A percentile compares a stretch with the other conserved stretches of the same genome.
These are phyloP conservation scores for Glutinoglossum americanum DNA, from an alignment of 495 filamentous ascomycete genomes.

Conservation along the genomic window DNA sequence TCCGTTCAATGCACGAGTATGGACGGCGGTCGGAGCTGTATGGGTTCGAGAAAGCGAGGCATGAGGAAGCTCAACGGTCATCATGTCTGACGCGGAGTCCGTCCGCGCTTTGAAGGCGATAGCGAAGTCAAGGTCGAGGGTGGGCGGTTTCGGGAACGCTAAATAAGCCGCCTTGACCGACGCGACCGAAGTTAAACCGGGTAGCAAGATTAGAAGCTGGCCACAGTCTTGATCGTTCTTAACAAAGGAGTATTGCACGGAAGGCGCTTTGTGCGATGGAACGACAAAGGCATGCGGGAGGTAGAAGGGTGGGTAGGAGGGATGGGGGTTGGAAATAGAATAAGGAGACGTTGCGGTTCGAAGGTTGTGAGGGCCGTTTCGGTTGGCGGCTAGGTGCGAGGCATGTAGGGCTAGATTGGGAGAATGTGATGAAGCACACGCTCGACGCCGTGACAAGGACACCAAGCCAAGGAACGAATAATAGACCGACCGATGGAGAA, in stretches of 20 bases:
- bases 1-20: not conserved
- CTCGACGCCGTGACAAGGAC: no score
- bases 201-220: not conserved
- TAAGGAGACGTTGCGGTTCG: not conserved
- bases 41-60: not conserved
- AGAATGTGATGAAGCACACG: not conserved
- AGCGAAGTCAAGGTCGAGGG: not conserved
- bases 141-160: not conserved
- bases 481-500: not conserved
- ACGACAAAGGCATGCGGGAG: not conserved
- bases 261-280: not conserved
- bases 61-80: not conserved
- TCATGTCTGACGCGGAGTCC: not conserved
- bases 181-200: not conserved
- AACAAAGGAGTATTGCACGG: not conserved
- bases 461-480: not conserved
- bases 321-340: not conserved
- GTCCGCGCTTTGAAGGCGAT: not conserved
- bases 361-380: not conserved
- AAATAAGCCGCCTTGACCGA: not conserved
- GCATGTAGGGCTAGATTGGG: no score
- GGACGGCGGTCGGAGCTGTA: not conserved
- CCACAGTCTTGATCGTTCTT: not conserved
- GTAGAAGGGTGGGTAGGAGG: not conserved
- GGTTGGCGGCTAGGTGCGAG: conserved; percentile 1